These are phyloP conservation scores for Leucosporidium creatinivorum DNA, from an alignment of 768 basidiomycete genomes.

Conservation along the genomic window DNA sequence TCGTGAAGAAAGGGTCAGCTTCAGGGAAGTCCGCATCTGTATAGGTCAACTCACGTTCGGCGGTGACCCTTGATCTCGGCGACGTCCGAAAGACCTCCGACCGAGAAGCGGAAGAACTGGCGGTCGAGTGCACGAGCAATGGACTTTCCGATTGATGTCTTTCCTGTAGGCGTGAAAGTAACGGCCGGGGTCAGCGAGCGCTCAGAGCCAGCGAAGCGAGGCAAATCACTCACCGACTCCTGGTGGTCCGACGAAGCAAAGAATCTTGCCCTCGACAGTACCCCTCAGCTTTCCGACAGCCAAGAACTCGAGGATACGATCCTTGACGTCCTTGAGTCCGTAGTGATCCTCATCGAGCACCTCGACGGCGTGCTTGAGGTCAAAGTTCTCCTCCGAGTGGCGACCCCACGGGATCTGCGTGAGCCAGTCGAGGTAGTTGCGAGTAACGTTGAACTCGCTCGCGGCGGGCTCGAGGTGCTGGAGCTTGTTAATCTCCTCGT, in stretches of 20 bases:
- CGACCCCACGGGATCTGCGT: slow-evolving; percentile 89
- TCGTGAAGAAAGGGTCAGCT: not conserved
- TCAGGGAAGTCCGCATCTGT: too few relatives aligned
- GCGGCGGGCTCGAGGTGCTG: slow-evolving; percentile 60
- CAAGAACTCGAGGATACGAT: slow-evolving; percentile 82
- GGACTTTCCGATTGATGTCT: slow-evolving; percentile 91
- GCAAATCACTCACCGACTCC: slow-evolving; percentile 56
- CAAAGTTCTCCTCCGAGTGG: slow-evolving; percentile 83
- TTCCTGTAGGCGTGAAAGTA: slow-evolving; percentile 45
- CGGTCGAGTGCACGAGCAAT: slow-evolving; percentile 83
- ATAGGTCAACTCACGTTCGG: slow-evolving; percentile 94
- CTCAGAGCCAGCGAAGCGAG: not conserved
- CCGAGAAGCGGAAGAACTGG: slow-evolving; percentile 93
- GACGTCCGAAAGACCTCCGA: slow-evolving; percentile 92
- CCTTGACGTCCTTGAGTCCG: slow-evolving; percentile 91
- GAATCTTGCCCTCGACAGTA: slow-evolving; percentile 93
- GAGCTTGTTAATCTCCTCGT: slow-evolving; percentile 88
- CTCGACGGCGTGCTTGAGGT: slow-evolving; percentile 51
- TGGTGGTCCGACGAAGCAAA: slow-evolving; percentile 91
- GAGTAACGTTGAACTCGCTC: slow-evolving; percentile 36
- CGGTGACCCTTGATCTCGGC: slow-evolving; percentile 99
- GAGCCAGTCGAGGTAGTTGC: slow-evolving; percentile 61
- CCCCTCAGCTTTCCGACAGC: slow-evolving; percentile 81
- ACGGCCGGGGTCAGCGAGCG: not conserved
- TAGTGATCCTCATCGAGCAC: slow-evolving; percentile 89